Base-by-base conservation (phyloP, 1,284 basidiomycete species). In the Paramarasmius palmivorus region DNA sequence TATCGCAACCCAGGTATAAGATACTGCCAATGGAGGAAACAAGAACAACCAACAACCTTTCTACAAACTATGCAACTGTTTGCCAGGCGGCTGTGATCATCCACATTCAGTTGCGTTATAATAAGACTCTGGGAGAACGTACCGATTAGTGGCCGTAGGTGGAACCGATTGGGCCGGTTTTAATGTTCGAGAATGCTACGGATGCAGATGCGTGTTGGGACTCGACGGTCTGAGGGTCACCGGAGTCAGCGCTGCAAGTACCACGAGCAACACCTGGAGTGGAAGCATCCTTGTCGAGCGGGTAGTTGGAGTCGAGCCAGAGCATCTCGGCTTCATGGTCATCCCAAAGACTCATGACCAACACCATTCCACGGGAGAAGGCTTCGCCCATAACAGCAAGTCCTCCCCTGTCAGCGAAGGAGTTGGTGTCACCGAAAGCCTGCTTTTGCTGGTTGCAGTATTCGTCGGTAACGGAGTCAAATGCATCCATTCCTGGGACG, bases 251-350 rank as follows among this genome's bases (percentile, higher is more conserved):
- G 22, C 73, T 59, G 63, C 77, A 78, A 15, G 72, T 68, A 41
- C 77, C 77, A 60, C 77, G 75, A 49, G 68, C 59, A 46, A 73
- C 67, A 62, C 76, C 76, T 54, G 76, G 71, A 41, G 56, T 40
- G 36, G 69, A 65, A 15, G 71, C 57, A 56, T 65, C 57, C 26
- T 60, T 63, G 60, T 60, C 61, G 49, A 67, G 65, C 40, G 76
- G 76, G 66, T 76, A 77, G 66, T 69, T 66, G 59, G 65, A 67
- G 67, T 79, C 76, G 61, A 79, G 72, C 76, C 76, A 79, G 60
- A 75, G 67, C 75, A 78, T 77, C 55, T 68, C 60, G 35, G 67
- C 74, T 38, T 65, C 65, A 56, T 76, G 64, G 64, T 78, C 75
- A 60, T 77, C 73, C 75, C 75, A 76, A 57, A 78, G 61, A 55